These are phyloP conservation scores for Cryptococcus sp. DNA, from an alignment of 1,284 basidiomycete species.

Conservation along the genomic window DNA sequence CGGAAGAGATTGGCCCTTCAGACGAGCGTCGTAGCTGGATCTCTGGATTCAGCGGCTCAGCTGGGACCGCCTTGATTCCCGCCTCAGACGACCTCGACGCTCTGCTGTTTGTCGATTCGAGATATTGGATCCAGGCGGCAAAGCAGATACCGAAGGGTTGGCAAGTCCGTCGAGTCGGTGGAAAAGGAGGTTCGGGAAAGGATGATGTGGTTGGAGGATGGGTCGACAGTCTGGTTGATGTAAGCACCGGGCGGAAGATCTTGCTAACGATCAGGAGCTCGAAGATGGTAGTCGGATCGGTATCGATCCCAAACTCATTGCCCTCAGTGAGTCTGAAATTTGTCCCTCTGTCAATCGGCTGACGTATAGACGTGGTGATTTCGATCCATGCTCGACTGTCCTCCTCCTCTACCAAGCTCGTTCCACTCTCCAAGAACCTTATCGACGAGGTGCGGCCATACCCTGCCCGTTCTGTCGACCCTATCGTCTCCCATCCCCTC, in stretches of 20 bases:
- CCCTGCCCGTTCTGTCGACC: conserved; percentile 60
- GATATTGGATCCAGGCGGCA: conserved; percentile 82
- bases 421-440: conserved; percentile 59
- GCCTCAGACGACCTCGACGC: conserved; percentile 42
- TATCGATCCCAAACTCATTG: conserved; percentile 81
- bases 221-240: conserved; percentile 51
- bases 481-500: conserved; percentile 67
- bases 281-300: conserved; percentile 62
- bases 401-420: conserved; percentile 59
- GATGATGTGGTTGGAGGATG: conserved; percentile 57
- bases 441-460: conserved; percentile 77
- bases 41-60: conserved; percentile 80
- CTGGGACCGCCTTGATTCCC: conserved; percentile 73
- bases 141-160: conserved; percentile 69
- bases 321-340: conserved; percentile 50
- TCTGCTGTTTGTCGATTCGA: conserved; percentile 70
- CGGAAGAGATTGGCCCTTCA: conserved; percentile 73
- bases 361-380: conserved; percentile 13
- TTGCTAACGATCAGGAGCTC: conserved; percentile 48
- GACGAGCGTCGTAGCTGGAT: conserved; percentile 81
- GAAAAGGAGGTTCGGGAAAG: conserved; percentile 46
- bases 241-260: too few species aligned
- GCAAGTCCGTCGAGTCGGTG: conserved; percentile 65
- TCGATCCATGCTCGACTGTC: conserved; percentile 19
- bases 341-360: background rate